phyloP scores from a whole-genome alignment of 192 early-diverging fungal species.

The Gamsiella multidivaricata region DNA sequence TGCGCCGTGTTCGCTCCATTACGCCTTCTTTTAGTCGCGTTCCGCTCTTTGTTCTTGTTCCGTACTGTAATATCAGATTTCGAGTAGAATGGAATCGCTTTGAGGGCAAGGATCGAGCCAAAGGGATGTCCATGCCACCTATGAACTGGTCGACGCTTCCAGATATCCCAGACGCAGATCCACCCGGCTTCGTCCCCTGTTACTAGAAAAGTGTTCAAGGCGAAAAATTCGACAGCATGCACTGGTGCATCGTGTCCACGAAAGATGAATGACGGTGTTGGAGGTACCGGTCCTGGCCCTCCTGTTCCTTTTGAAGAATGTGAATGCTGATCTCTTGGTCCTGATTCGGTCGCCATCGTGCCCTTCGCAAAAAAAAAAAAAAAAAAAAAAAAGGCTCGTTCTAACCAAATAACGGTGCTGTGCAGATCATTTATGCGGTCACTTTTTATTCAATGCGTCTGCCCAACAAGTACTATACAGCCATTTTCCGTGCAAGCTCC shows the following conservation, averaged over 20 bases:
- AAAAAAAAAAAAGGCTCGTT: not conserved
- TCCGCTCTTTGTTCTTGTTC: not conserved
- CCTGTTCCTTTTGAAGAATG: not conserved
- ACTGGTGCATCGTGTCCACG: constrained; percentile 53
- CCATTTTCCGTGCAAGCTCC: constrained; percentile 57
- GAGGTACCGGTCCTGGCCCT: constrained; percentile 23
- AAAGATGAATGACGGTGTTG: constrained; percentile 54
- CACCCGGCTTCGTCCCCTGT: constrained; percentile 50
- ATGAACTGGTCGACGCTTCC: constrained; percentile 41
- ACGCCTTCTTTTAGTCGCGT: no score
- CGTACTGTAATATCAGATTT: not conserved
- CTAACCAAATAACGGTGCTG: no score
- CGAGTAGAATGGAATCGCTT: constrained; percentile 13
- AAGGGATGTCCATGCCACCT: constrained; percentile 41
- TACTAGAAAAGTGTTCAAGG: constrained; percentile 41
- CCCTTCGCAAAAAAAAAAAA: not conserved
- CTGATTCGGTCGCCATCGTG: not conserved
- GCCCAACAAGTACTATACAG: constrained; percentile 31
- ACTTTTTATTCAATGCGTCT: no score
- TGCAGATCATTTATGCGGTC: no score
- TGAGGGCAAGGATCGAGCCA: constrained; percentile 24
- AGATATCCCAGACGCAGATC: constrained; percentile 48
- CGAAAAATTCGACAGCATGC: constrained; percentile 48
- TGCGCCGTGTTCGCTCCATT: no score
- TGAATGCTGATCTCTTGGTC: not conserved